phyloP scores from a whole-genome alignment of 2,329 filamentous ascomycete genomes.

The Fusarium palustre region DNA sequence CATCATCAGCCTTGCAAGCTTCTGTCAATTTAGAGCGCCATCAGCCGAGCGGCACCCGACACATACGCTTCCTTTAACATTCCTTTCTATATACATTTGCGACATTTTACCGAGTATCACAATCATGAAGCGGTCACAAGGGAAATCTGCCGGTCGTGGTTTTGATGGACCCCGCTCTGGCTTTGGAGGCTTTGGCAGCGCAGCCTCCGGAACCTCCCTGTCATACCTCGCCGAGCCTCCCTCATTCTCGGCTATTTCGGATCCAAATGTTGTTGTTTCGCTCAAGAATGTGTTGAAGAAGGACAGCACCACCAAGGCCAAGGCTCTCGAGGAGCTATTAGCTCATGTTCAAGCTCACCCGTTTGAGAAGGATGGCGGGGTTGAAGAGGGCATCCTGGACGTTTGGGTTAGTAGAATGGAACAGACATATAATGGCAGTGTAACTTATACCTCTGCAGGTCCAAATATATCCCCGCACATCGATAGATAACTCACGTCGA shows the following conservation, averaged over 20 bases:
- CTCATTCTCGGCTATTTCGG: conserved; percentile 79
- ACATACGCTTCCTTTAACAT: conserved; percentile 1
- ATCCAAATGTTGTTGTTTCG: conserved; percentile 85
- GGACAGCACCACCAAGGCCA: conserved; percentile 90
- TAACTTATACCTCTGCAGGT: conserved; percentile 64
- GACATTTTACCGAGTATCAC: neutral
- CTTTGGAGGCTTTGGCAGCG: conserved; percentile 50
- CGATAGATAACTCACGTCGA: conserved; percentile 88
- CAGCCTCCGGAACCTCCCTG: conserved; percentile 65
- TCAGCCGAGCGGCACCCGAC: conserved; percentile 31
- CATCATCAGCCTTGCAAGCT: conserved; percentile 39
- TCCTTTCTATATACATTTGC: neutral
- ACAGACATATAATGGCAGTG: neutral
- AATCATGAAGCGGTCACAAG: conserved; percentile 49
- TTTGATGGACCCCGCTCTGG: conserved; percentile 44
- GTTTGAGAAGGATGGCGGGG: conserved; percentile 67
- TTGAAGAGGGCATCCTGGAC: conserved; percentile 86
- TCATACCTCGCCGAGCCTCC: conserved; percentile 91
- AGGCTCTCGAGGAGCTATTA: conserved; percentile 87
- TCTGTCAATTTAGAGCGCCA: conserved; percentile 15
- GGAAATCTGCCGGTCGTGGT: conserved; percentile 42
- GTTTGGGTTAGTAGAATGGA: conserved; percentile 74
- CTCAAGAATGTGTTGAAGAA: conserved; percentile 95
- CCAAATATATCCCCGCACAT: conserved; percentile 86
- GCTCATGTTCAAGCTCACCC: conserved; percentile 68